A percentile compares a stretch with the other conserved stretches of the same genome.
Conservation (phyloP, 257 asterid genomes). For the Gentiana macrophylla region DNA sequence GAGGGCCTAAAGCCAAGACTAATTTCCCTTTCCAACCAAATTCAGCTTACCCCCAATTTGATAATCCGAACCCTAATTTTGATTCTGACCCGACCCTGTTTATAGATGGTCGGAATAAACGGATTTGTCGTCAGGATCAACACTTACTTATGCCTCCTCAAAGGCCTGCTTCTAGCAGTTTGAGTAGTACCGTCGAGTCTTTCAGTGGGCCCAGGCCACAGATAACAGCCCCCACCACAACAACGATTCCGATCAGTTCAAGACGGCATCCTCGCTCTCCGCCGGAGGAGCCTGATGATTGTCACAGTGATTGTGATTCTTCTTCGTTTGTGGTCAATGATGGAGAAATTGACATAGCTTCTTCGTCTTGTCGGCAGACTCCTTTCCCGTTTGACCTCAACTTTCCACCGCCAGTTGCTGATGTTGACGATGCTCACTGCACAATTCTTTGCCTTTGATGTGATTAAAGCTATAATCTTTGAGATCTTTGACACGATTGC, state of each 20-base stretch:
- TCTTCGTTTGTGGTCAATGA: conserved; percentile 40
- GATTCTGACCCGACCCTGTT: conserved; percentile 8
- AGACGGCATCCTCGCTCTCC: conserved; percentile 57
- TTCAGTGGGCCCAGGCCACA: conserved; percentile 50
- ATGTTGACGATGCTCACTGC: conserved; percentile 26
- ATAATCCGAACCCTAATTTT: conserved; percentile 6
- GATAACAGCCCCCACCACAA: conserved; percentile 13
- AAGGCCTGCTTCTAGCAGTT: conserved; percentile 51
- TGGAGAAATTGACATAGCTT: conserved; percentile 26
- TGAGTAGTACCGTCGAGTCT: conserved; percentile 70
- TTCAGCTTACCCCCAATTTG: conserved; percentile 3
- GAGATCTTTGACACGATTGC: conserved; percentile 10
- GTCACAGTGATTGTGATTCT: conserved; percentile 49
- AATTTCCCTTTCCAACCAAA: conserved; percentile 31
- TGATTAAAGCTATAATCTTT: conserved; percentile 4
- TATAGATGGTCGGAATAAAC: conserved; percentile 11
- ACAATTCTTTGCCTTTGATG: conserved; percentile 33
- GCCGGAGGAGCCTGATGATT: conserved; percentile 48
- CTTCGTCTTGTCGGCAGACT: conserved; percentile 23
- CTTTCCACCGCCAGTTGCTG: conserved; percentile 22
- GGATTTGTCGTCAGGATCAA: conserved; percentile 28
- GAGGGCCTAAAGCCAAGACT: conserved; percentile 55
- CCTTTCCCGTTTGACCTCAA: conserved; percentile 39
- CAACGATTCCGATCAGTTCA: conserved; percentile 22
- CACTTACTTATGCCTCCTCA: conserved; percentile 28